Evolutionary conservation across 2,329 filamentous ascomycete species (phyloP).

Genomic region (Ophiostoma piceae): DNA sequence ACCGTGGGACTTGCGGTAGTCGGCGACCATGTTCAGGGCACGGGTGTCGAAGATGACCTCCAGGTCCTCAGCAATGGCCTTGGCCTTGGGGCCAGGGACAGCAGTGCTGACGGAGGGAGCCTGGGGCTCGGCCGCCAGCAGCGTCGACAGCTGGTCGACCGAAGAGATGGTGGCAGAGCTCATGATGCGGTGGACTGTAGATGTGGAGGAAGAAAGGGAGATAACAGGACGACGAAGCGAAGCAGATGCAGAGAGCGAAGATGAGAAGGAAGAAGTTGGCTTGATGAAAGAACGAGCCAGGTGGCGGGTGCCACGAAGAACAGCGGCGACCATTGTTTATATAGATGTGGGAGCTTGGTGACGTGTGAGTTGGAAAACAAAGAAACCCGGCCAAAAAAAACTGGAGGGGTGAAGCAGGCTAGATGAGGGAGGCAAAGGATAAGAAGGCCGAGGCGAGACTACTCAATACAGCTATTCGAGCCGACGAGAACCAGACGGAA

Average conservation of each 20-base stretch:
- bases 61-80: conserved; percentile 61
- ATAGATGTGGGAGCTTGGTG: conserved; percentile 3
- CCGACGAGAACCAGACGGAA: conserved; percentile 15
- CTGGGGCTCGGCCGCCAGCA: conserved; percentile 43
- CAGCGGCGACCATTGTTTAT: conserved; percentile 25
- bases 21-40: conserved; percentile 75
- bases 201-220: conserved; percentile 8
- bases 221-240: conserved; percentile 11
- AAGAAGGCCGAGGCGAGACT: neutral
- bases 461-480: conserved; percentile 24
- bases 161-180: conserved; percentile 23
- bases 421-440: conserved; percentile 13
- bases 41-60: conserved; percentile 78
- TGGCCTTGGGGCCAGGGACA: conserved; percentile 71
- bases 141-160: conserved; percentile 29
- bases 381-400: neutral
- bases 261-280: neutral
- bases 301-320: conserved; percentile 22
- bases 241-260: neutral
- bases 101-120: conserved; percentile 50
- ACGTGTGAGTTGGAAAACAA: neutral
- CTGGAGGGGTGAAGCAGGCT: neutral
- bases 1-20: conserved; percentile 68
- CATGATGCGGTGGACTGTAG: conserved; percentile 22
- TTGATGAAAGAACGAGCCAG: conserved; percentile 21